These are phyloP conservation scores for Letharia columbiana DNA, from an alignment of 495 filamentous ascomycete genomes.

Conservation along the genomic window DNA sequence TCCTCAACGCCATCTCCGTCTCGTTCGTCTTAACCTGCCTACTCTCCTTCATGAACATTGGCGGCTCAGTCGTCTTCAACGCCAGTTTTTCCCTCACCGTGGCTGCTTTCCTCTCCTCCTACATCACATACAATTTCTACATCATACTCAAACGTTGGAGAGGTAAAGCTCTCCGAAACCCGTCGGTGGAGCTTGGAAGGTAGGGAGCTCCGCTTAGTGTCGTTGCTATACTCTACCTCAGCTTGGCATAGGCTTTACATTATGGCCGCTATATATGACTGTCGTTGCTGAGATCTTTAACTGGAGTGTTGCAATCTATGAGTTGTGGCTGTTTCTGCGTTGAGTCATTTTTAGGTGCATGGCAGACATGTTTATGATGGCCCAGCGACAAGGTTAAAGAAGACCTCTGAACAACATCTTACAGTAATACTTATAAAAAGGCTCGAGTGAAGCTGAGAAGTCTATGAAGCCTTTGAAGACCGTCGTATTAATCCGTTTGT, in stretches of 20 bases:
- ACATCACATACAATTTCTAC: neutral
- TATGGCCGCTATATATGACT: neutral
- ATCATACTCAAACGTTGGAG: neutral
- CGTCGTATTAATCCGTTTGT: neutral
- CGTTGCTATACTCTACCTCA: neutral
- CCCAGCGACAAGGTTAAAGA: neutral
- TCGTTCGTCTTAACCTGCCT: conserved; percentile 45
- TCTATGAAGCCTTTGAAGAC: neutral
- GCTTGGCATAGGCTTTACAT: neutral
- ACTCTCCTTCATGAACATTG: conserved; percentile 52
- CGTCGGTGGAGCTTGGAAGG: neutral
- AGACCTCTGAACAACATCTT: neutral
- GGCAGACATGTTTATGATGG: neutral
- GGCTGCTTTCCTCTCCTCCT: conserved; percentile 14
- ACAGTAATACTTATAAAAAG: neutral
- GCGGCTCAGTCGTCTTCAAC: conserved; percentile 38
- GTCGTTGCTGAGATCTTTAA: neutral
- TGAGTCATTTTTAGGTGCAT: neutral
- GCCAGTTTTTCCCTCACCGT: conserved; percentile 28
- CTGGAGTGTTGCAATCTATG: neutral
- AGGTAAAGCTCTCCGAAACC: neutral
- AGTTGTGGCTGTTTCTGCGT: neutral
- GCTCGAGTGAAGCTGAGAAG: neutral
- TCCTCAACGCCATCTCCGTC: conserved; percentile 48
- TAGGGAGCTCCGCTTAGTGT: neutral